A percentile compares a stretch with the other conserved stretches of the same genome.
Conservation (phyloP, 2,329 filamentous ascomycete species). For the Neodidymelliopsis sp. region DNA sequence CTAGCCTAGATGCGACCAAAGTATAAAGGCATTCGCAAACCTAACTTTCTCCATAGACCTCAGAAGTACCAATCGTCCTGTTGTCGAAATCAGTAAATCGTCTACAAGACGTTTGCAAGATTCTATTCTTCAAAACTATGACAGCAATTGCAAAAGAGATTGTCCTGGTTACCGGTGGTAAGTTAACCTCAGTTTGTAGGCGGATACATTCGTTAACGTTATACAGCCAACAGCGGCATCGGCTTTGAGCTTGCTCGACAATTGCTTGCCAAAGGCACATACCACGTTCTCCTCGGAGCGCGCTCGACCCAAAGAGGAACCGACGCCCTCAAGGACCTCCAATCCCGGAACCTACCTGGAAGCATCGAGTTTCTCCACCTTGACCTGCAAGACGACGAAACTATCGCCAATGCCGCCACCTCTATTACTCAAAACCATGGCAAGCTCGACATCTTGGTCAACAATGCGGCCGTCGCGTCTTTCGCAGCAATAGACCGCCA, state of each 20-base stretch:
- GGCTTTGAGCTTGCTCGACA: constrained; percentile 55
- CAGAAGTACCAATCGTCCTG: too few species aligned
- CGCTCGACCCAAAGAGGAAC: constrained; percentile 35
- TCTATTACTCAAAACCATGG: constrained; percentile 39
- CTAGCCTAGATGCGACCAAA: background rate
- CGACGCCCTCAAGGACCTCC: constrained; percentile 36
- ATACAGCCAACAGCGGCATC: constrained; percentile 59
- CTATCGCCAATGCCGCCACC: constrained; percentile 49
- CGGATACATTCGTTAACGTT: too few species aligned
- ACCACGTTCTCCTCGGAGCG: constrained; percentile 39
- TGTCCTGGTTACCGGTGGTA: constrained; percentile 9
- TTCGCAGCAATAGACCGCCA: constrained; percentile 31
- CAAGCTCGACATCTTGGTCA: constrained; percentile 49
- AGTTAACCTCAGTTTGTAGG: constrained; percentile 2
- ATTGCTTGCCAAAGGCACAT: constrained; percentile 46
- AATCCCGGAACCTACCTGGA: constrained; percentile 34
- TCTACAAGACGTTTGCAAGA: background rate
- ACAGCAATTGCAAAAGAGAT: constrained; percentile 9
- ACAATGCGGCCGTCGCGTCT: constrained; percentile 48
- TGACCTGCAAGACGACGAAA: constrained; percentile 54
- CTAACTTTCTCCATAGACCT: too few species aligned
- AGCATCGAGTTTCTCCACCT: constrained; percentile 51
- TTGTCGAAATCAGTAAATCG: too few species aligned
- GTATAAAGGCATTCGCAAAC: too few species aligned
- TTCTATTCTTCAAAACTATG: background rate